Conservation (phyloP, 1,284 basidiomycete genomes). For the Ustilago nuda region DNA sequence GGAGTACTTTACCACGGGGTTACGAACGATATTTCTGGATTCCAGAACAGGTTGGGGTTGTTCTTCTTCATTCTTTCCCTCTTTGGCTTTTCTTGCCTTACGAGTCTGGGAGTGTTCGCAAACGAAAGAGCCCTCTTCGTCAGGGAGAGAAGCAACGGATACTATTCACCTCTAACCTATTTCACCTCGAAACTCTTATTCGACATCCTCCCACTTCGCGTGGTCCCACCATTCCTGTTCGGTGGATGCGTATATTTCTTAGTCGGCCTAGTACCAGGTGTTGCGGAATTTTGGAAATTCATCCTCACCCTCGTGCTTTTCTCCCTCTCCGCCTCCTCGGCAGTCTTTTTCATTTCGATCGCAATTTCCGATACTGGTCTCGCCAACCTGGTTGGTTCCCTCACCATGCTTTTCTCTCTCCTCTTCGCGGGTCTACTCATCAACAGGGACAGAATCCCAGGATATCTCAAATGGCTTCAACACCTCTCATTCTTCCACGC, state of each 20-base stretch:
- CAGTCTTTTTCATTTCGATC: constrained; percentile 89
- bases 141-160: constrained; percentile 95
- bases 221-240: constrained; percentile 92
- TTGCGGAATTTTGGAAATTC: constrained; percentile 95
- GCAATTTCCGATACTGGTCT: constrained; percentile 85
- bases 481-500: constrained; percentile 97
- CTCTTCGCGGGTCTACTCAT: constrained; percentile 94
- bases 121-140: constrained; percentile 95
- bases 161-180: constrained; percentile 94
- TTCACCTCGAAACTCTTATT: constrained; percentile 95
- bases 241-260: constrained; percentile 93
- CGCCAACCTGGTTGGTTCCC: constrained; percentile 89
- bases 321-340: constrained; percentile 91
- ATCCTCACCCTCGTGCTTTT: constrained; percentile 85
- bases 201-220: constrained; percentile 90
- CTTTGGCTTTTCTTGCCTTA: constrained; percentile 95
- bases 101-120: constrained; percentile 89
- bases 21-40: constrained; percentile 72
- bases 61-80: constrained; percentile 96
- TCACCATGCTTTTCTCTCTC: constrained; percentile 93
- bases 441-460: constrained; percentile 86
- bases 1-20: constrained; percentile 84
- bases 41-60: constrained; percentile 78
- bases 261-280: constrained; percentile 90
- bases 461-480: constrained; percentile 83